Evolutionary conservation across 768 basidiomycete genomes (phyloP), one percentile per base, ranked within the genome.

Genomic region (Macrolepiota fuliginosa): DNA sequence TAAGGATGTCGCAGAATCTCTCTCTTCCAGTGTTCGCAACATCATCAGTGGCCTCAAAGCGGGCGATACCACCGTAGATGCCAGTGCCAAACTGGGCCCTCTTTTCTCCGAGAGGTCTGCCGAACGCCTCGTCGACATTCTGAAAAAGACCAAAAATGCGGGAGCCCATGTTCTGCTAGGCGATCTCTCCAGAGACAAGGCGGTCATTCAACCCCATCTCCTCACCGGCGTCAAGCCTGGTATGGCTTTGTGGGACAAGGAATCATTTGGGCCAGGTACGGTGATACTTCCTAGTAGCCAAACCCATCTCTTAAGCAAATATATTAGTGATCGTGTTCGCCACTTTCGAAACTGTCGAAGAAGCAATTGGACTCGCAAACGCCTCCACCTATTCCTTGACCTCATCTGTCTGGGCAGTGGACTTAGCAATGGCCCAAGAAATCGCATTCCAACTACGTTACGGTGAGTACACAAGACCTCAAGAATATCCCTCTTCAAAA

Each of bases 241-340:
- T 7, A 85, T 82, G 76, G 67, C 73, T 29, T 60, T 83, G 12
- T 87, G 84, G 84, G 76, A 84, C 24, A 67, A 77, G 32, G 89
- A 90, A 70, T 79, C 81, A 0, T 89, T 89, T 69, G 86, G 85
- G 0, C 87, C 84, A 54, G 83, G 83, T 82, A 40, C 19, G 67
- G n/a, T 37, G 24, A 49, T 24, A 10, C 15, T 51, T 22, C 25
- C 12, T 15, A 17, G 37, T 22, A 36, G 4, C 54, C 37, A 6
- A 11, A 32, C 11, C 29, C n/a, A 3, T 24, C 15, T 19, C 25
- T 35, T 19, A 42, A n/a, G 32, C 6, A n/a, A 45, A 15, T 40
- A 50, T 15, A 27, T 54, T 67, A 79, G 81, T 85, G 0, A 69
- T 83, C 5, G 75, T 73, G 11, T 71, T 87, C 54, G 74, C 77